Evolutionary conservation across 495 filamentous ascomycete genomes (phyloP).

Genomic region (Penicillium salamii): DNA sequence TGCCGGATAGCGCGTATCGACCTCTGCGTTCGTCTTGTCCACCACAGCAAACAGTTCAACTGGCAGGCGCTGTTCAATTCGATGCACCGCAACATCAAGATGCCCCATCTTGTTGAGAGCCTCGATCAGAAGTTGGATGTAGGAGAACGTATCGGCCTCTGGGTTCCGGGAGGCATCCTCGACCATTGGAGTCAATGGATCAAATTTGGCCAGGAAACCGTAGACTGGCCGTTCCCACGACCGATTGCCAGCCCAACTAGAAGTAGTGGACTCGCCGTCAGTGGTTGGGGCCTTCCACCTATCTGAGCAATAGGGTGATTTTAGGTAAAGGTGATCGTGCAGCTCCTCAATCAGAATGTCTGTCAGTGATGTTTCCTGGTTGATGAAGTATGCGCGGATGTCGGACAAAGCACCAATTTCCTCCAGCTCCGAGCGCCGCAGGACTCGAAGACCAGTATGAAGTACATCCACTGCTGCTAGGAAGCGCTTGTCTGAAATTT

Average conservation of each 20-base stretch:
- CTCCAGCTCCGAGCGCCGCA: slow-evolving; percentile 85
- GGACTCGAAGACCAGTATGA: slow-evolving; percentile 76
- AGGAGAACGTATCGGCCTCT: slow-evolving; percentile 90
- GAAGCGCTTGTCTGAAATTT: slow-evolving; percentile 95
- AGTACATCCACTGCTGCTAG: slow-evolving; percentile 88
- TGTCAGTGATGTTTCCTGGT: slow-evolving; percentile 86
- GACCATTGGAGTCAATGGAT: slow-evolving; percentile 65
- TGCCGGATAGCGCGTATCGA: slow-evolving; percentile 85
- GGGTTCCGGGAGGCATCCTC: slow-evolving; percentile 91
- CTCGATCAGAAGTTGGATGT: slow-evolving; percentile 85
- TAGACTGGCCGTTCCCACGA: slow-evolving; percentile 66
- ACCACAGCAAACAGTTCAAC: slow-evolving; percentile 93
- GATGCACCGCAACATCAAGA: slow-evolving; percentile 80
- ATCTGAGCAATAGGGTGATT: slow-evolving; percentile 93
- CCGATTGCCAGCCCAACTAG: slow-evolving; percentile 25
- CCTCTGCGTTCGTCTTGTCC: slow-evolving; percentile 89
- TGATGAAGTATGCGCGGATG: slow-evolving; percentile 80
- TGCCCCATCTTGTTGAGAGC: slow-evolving; percentile 82
- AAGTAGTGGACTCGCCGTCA: slow-evolving; percentile 53
- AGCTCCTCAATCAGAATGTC: slow-evolving; percentile 96
- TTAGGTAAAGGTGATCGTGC: slow-evolving; percentile 95
- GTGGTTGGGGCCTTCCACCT: slow-evolving; percentile 70
- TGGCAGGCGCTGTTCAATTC: slow-evolving; percentile 86
- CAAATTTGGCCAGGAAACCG: slow-evolving; percentile 73
- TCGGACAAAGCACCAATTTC: slow-evolving; percentile 87